Percentiles rank a stretch among this genome's conserved stretches.
Conservation (phyloP, 306 rosid genomes). For the Cicer cuneatum region DNA sequence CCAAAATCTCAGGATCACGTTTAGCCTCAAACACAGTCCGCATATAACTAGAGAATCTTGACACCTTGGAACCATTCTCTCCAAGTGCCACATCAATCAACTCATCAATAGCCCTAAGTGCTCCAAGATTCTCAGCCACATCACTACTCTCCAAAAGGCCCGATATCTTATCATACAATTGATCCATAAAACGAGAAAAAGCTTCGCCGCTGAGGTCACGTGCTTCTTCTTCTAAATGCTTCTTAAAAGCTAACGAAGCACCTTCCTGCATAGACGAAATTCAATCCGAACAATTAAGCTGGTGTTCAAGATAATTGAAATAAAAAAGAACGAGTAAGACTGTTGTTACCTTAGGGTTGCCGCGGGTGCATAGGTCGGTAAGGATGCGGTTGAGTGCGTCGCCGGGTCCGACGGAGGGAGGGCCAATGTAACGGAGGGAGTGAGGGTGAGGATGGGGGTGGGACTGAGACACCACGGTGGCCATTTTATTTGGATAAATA, state of each 20-base stretch:
- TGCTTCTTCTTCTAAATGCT: slow-evolving; percentile 91
- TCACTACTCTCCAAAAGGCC: slow-evolving; percentile 77
- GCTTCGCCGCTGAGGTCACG: slow-evolving; percentile 94
- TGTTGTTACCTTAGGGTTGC: slow-evolving; percentile 69
- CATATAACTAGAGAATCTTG: slow-evolving; percentile 84
- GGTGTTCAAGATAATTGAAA: no score
- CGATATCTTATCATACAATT: slow-evolving; percentile 84
- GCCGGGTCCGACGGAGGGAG: slow-evolving; percentile 63
- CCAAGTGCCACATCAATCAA: slow-evolving; percentile 92
- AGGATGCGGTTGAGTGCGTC: slow-evolving; percentile 89
- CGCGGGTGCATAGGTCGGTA: slow-evolving; percentile 89
- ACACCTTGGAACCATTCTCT: slow-evolving; percentile 92
- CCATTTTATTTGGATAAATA: slow-evolving; percentile 42
- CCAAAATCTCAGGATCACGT: slow-evolving; percentile 90
- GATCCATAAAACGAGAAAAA: slow-evolving; percentile 94
- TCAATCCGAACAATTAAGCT: not conserved
- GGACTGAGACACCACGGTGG: slow-evolving; percentile 63
- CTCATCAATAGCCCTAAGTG: slow-evolving; percentile 95
- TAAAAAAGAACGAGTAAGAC: not conserved
- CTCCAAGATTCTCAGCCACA: slow-evolving; percentile 86
- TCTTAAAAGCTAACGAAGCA: slow-evolving; percentile 75
- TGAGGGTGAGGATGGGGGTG: slow-evolving; percentile 39
- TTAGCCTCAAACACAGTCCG: slow-evolving; percentile 82
- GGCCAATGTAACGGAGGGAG: slow-evolving; percentile 56
- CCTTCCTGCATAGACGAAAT: slow-evolving; percentile 65